Evolutionary conservation across 192 early-diverging fungal genomes (phyloP).

Genomic region (Rhizoclosmatium sp.): DNA sequence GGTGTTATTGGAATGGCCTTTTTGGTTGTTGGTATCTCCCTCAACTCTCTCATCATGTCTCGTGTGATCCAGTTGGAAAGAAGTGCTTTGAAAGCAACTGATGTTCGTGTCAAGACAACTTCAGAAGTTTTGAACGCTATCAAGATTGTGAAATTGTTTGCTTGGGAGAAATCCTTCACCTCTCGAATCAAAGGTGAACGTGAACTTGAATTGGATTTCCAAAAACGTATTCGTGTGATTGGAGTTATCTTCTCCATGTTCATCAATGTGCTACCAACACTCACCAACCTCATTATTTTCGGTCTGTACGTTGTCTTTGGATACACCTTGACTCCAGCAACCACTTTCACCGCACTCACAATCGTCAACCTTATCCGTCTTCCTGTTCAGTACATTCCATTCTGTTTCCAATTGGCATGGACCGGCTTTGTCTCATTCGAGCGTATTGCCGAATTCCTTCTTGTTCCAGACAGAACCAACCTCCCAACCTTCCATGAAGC

Average conservation of each 20-base stretch:
- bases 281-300: slow-evolving; percentile 39
- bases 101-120: slow-evolving; percentile 72
- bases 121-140: slow-evolving; percentile 75
- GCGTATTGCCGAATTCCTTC: slow-evolving; percentile 58
- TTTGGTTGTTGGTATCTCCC: slow-evolving; percentile 18
- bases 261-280: slow-evolving; percentile 47
- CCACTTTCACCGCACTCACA: slow-evolving; percentile 53
- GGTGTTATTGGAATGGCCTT: slow-evolving; percentile 37
- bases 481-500: slow-evolving; percentile 47
- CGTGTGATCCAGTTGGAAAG: slow-evolving; percentile 19
- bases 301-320: slow-evolving; percentile 34
- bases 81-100: slow-evolving; percentile 39
- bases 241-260: slow-evolving; percentile 68
- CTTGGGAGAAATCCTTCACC: slow-evolving; percentile 66
- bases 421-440: slow-evolving; percentile 49
- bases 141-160: slow-evolving; percentile 78
- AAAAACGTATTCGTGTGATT: slow-evolving; percentile 59
- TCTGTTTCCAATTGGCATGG: slow-evolving; percentile 26
- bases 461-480: slow-evolving; percentile 67
- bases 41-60: slow-evolving; percentile 30
- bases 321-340: slow-evolving; percentile 38
- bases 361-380: slow-evolving; percentile 64
- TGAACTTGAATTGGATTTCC: slow-evolving; percentile 39
- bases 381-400: slow-evolving; percentile 49
- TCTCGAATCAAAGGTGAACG: slow-evolving; percentile 66